A percentile compares a stretch with the other conserved stretches of the same genome.
phyloP scores from a whole-genome alignment of 139 green algal species.

The Chlorella sp. region DNA sequence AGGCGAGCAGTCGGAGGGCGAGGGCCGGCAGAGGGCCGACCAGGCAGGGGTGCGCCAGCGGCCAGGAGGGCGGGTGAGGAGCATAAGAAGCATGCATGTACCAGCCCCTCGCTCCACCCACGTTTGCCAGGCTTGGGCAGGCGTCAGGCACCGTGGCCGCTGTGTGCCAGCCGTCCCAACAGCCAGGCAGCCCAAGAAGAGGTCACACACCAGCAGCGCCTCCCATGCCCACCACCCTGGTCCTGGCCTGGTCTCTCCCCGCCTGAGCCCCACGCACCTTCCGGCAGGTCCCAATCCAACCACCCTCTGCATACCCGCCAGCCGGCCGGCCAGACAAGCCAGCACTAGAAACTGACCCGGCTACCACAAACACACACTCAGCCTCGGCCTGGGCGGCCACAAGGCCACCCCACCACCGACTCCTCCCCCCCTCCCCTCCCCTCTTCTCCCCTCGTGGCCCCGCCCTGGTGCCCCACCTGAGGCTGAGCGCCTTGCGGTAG shows the following conservation, averaged over 20 bases:
- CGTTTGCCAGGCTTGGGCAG: neutral
- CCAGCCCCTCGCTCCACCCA: no score
- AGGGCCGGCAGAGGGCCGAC: neutral
- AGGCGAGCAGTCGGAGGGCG: neutral
- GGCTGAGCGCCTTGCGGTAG: constrained; percentile 86
- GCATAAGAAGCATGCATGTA: no score
- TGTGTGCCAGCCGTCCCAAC: no score
- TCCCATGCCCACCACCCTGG: no score
- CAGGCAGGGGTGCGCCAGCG: neutral
- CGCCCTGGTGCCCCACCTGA: constrained; percentile 38
- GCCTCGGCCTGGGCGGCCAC: neutral
- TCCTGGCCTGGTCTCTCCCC: no score
- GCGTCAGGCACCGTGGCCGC: no score
- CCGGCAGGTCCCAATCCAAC: no score
- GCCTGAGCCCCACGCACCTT: no score
- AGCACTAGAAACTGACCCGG: neutral
- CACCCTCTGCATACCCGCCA: neutral
- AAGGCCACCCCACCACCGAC: neutral
- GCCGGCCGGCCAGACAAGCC: neutral
- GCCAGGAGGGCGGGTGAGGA: no score
- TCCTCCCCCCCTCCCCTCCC: neutral
- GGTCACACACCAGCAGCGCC: no score
- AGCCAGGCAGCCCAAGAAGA: no score
- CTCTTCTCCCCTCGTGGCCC: neutral
- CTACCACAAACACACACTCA: neutral